These are phyloP conservation scores for Amborella trichopoda DNA, from an alignment of 164 flowering plant genomes.

Conservation along the genomic window DNA sequence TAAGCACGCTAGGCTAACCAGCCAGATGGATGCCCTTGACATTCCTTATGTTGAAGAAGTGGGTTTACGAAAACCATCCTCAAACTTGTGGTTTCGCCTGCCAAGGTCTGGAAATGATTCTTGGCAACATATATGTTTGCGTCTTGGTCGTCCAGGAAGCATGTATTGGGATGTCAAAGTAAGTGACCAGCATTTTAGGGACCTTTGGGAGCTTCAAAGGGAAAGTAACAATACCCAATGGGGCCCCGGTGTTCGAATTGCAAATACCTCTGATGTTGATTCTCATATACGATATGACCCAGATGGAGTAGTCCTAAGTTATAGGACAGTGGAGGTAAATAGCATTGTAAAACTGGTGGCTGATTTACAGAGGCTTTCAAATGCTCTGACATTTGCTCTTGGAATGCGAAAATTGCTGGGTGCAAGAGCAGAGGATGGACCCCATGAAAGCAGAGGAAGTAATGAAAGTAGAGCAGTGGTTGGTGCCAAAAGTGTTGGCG, in stretches of 20 bases:
- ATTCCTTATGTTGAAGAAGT: slow-evolving; percentile 93
- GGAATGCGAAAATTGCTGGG: slow-evolving; percentile 94
- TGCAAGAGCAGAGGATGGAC: slow-evolving; percentile 60
- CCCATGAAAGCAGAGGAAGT: slow-evolving; percentile 38
- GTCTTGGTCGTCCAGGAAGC: slow-evolving; percentile 93
- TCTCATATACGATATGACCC: slow-evolving; percentile 88
- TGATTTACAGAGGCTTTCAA: slow-evolving; percentile 78
- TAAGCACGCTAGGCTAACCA: slow-evolving; percentile 85
- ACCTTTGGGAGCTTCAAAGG: slow-evolving; percentile 95
- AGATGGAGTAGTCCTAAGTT: slow-evolving; percentile 85
- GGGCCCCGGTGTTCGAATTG: slow-evolving; percentile 89
- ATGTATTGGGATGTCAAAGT: slow-evolving; percentile 98
- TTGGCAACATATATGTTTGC: slow-evolving; percentile 83
- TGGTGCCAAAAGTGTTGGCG: slow-evolving; percentile 32
- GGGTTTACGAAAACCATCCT: slow-evolving; percentile 58
- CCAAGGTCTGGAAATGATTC: slow-evolving; percentile 69
- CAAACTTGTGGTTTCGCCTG: slow-evolving; percentile 84
- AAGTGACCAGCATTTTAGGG: slow-evolving; percentile 81
- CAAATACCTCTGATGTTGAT: slow-evolving; percentile 87
- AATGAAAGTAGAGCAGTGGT: slow-evolving; percentile 33
- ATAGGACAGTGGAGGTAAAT: slow-evolving; percentile 71
- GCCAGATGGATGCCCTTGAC: slow-evolving; percentile 92
- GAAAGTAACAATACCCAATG: slow-evolving; percentile 60
- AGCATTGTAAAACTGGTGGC: slow-evolving; percentile 84
- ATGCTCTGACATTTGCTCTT: slow-evolving; percentile 86